Evolutionary conservation across 371 early-diverging fungal species (phyloP).

Genomic region (Mortierella sp.): DNA sequence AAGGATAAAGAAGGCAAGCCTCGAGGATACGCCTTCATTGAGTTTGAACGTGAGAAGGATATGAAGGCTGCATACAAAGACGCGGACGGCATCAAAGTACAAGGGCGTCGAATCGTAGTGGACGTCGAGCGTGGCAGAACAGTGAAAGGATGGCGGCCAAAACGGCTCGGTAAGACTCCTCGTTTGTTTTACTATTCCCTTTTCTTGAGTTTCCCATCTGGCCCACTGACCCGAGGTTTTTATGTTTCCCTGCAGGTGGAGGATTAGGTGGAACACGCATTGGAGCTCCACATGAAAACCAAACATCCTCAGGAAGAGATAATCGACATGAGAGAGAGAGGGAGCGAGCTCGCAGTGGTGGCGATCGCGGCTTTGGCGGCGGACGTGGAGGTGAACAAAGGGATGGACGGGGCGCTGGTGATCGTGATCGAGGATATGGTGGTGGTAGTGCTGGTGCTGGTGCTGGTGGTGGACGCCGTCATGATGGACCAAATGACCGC

Average conservation of each 20-base stretch:
- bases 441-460: constrained; percentile 54
- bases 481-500: constrained; percentile 29
- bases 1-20: constrained; percentile 72
- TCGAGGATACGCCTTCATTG: constrained; percentile 96
- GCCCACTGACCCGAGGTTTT: background rate
- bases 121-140: constrained; percentile 98
- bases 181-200: background rate
- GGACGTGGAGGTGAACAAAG: constrained; percentile 22
- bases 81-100: constrained; percentile 89
- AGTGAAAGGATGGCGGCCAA: constrained; percentile 95
- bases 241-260: constrained; percentile 67
- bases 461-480: constrained; percentile 12
- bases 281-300: constrained; percentile 69
- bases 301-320: constrained; percentile 57
- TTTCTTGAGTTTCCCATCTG: background rate
- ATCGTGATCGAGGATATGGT: constrained; percentile 28
- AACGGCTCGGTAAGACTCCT: constrained; percentile 71
- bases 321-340: constrained; percentile 49
- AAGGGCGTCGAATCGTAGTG: constrained; percentile 88
- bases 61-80: constrained; percentile 92
- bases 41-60: constrained; percentile 93
- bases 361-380: constrained; percentile 46
- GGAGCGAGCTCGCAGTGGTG: constrained; percentile 42
- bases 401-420: constrained; percentile 55
- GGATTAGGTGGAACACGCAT: constrained; percentile 90